Percentiles rank a stretch among this genome's conserved stretches.
Evolutionary conservation across 2,329 filamentous ascomycete species (phyloP).

Genomic region (Aspergillus niger): DNA sequence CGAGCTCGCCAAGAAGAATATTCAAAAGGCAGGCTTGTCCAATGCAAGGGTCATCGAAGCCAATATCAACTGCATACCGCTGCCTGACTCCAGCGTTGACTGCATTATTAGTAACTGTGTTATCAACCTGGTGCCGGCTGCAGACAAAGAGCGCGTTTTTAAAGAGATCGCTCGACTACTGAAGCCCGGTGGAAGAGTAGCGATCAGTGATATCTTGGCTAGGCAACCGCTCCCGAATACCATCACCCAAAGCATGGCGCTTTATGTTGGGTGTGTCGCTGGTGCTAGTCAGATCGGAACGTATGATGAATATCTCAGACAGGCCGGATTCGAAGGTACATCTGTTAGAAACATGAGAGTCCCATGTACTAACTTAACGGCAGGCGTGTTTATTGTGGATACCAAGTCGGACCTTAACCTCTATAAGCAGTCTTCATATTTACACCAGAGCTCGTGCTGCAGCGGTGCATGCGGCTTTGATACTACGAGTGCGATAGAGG

Average conservation of each 20-base stretch:
- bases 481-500: slow-evolving; percentile 21
- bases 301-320: slow-evolving; percentile 55
- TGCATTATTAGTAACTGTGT: slow-evolving; percentile 67
- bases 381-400: slow-evolving; percentile 51
- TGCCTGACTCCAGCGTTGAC: slow-evolving; percentile 49
- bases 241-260: slow-evolving; percentile 52
- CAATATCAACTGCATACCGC: slow-evolving; percentile 54
- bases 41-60: slow-evolving; percentile 58
- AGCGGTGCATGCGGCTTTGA: background rate
- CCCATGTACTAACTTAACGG: background rate
- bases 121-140: slow-evolving; percentile 58
- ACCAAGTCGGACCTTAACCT: slow-evolving; percentile 53
- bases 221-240: slow-evolving; percentile 51
- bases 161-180: slow-evolving; percentile 61
- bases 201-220: slow-evolving; percentile 62
- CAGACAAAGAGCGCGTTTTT: slow-evolving; percentile 58
- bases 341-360: background rate
- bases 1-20: slow-evolving; percentile 51
- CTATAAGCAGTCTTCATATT: slow-evolving; percentile 38
- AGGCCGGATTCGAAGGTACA: slow-evolving; percentile 55
- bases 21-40: slow-evolving; percentile 35
- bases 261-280: slow-evolving; percentile 64
- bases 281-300: slow-evolving; percentile 56
- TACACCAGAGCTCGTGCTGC: slow-evolving; percentile 24
- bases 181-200: slow-evolving; percentile 59